Base-by-base conservation (phyloP, 2,329 filamentous ascomycete species). In the Bipolaris sorokiniana region DNA sequence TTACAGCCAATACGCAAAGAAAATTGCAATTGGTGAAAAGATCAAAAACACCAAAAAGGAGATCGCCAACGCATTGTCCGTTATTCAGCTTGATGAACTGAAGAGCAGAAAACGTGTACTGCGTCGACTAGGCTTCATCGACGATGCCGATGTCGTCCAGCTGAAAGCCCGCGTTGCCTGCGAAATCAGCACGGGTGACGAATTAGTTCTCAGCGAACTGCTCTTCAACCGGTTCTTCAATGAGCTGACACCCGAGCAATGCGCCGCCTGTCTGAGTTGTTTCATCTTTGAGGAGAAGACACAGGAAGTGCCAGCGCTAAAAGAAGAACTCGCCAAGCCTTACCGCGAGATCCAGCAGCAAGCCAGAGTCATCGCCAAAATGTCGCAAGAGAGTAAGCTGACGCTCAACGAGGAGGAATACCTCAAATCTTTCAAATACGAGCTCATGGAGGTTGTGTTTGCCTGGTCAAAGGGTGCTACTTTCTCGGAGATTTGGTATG, bases 141-240 rank as follows among this genome's bases (percentile, higher is more conserved):
- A 97, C 74, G 95, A 98, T 58, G 86, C 88, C 50, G 95, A 98
- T 75, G 93, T 99, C 1, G 93, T 99, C 7, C 90, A 98, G 80
- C 86, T 98, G 71, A 99, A 99, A 80, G 95, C 94, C 10, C 91
- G 96, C 54, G 96, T 98, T 3, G 95, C 95, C 1, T 99, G 95
- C 78, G 94, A 99, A 79, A 98, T 99, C 64, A 97, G 92, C 61
- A 97, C 94, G 0, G 95, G 94, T 34, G 95, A 99, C 71, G 96
- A 99, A 76, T 83, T 99, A 40, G 88, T 99, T 63, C 84, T 99
- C 5, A 92, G 91, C 11, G 95, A 99, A 77, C 83, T 99, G 26
- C 84, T 99, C 0, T 98, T 99, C 78, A 96, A 98, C 76, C 87
- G 93, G 37, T 98, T 97, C 83, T 99, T 99, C 84, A 99, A 98